Evolutionary conservation across 2,329 filamentous ascomycete species (phyloP), one percentile per base, ranked within the genome.

Genomic region (Dactylellina cionopaga): DNA sequence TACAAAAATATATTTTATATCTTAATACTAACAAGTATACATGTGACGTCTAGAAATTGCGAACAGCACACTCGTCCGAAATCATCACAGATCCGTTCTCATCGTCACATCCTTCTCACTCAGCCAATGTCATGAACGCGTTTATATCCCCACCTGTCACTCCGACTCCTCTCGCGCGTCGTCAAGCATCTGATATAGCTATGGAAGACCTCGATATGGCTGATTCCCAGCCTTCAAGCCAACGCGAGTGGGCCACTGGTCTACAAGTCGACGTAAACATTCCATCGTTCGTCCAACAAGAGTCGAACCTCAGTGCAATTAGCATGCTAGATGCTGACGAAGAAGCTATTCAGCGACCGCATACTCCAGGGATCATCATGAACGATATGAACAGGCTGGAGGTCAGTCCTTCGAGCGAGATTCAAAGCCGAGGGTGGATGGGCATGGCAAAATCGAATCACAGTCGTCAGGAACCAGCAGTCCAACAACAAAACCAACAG

Each of bases 351-450:
- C 29, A 52, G 24, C 49, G 69, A 24, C 59, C 60, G 1, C 59
- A 66, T 35, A 66, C 69, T 17, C 59, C 69, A 3, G 69, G 69
- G 25, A 73, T 65, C n/a, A 66, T 73, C 22, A 66, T 73, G 69
- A 65, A 41, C 22, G 69, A 73, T 37, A 60, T 73, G 69, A 66
- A 49, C 10, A 51, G 69, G 22, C 47, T 73, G 39, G 62, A 65
- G 27, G 60, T 73, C 52, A 65, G 59, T 44, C 69, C 59, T 17
- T 51, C 56, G 4, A 60, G 69, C 35, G 62, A 65, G 46, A 46
- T 64, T 10, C 52, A 62, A 15, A 46, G 44, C n/a, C 52, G 69
- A 5, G 39, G 49, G 24, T 65, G 62, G 62, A 73, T 41, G 19
- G 54, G 59, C 29, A 54, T 65, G 44, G 24, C 3, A 27, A 27